Evolutionary conservation across 495 filamentous ascomycete genomes (phyloP), one percentile per base, ranked within the genome.

Genomic region (Penicillium dipodomyicola): DNA sequence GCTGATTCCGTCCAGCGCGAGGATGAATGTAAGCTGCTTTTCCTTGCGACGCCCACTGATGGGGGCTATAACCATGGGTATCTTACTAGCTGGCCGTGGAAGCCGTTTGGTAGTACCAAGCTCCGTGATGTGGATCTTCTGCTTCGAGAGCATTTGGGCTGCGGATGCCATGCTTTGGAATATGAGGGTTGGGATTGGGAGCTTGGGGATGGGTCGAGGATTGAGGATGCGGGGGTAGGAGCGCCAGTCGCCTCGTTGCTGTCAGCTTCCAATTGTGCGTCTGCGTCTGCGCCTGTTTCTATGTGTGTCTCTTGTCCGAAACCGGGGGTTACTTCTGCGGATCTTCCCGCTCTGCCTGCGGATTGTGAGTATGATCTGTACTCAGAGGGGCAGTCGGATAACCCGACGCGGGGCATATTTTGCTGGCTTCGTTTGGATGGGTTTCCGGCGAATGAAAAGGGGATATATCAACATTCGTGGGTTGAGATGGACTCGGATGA

Each of bases 311-410:
- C 33, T 1, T 37, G 33, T n/a, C 33, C 33, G 5, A 15, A 15
- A n/a, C 33, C 5, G n/a, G 33, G 4, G 14, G 4, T 35, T 15
- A 6, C 14, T 35, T 35, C 5, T 6, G 14, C 22, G 5, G 20
- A 46, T 25, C 44, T 46, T 44, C 20, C 42, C 7, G 14, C 45
- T 19, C 6, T 48, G 5, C 45, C 45, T 7, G 12, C 5, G 8
- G 27, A 20, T 25, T 48, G 25, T 29, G 45, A 29, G 45, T 30
- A 30, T 48, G 45, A 48, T 19, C 15, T 48, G n/a, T 48, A 48
- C 2, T 19, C 46, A 29, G 29, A 33, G 11, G 5, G 33, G 4
- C 32, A 10, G 11, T 48, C 45, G 25, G 17, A 14, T 11, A 48
- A 48, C 20, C 45, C 45, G 1, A 30, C 25, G 1, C 45, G 45